Evolutionary conservation across 257 asterid genomes (phyloP).

Genomic region (Echites panduratus): DNA sequence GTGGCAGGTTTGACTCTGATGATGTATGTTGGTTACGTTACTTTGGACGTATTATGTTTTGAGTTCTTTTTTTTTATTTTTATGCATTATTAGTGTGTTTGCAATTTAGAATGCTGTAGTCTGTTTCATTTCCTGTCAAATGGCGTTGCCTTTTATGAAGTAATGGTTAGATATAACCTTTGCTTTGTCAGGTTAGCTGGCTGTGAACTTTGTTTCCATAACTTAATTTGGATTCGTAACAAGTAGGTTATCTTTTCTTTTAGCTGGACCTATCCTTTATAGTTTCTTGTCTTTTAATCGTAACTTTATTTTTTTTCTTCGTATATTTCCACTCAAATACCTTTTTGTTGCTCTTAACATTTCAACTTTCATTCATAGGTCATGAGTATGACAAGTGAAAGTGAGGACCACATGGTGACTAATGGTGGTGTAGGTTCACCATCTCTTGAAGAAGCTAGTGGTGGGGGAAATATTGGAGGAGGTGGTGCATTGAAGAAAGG

Average conservation of each 20-base stretch:
- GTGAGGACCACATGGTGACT: conserved; percentile 39
- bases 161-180: neutral
- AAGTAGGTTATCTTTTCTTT: neutral
- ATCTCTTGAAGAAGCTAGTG: conserved; percentile 38
- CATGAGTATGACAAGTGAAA: conserved; percentile 46
- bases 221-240: neutral
- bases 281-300: neutral
- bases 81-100: neutral
- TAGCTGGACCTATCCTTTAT: neutral
- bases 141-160: neutral
- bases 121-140: neutral
- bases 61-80: neutral
- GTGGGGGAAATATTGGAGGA: conserved; percentile 41
- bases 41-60: neutral
- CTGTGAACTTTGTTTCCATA: neutral
- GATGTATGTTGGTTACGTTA: neutral
- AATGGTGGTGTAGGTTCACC: conserved; percentile 35
- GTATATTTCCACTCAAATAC: neutral
- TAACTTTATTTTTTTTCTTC: neutral
- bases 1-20: neutral
- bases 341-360: neutral
- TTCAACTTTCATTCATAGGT: conserved; percentile 15
- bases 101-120: neutral
- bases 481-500: conserved; percentile 59
- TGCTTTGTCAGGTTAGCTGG: neutral